Evolutionary conservation across 768 basidiomycete genomes (phyloP), one percentile per base, ranked within the genome.

Genomic region (Atractiella rhizophila): DNA sequence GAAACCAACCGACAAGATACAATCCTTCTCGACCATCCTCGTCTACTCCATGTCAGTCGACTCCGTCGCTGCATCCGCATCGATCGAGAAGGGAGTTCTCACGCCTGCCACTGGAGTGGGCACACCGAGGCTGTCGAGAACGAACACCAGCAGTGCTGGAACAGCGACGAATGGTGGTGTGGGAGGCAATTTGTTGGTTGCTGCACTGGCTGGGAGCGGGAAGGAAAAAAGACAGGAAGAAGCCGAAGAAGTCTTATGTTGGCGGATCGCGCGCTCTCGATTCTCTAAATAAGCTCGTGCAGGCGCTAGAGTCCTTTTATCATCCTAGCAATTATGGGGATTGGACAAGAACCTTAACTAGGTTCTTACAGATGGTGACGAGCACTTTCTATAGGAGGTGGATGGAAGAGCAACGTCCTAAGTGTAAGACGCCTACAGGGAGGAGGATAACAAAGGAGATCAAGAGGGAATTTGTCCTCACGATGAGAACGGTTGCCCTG

Each of bases 1-100:
- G 40, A 60, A 60, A 37, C 60, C 62, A 3, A 54, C 57, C 27
- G 61, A 63, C 35, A 52, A 55, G 39, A 52, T 60, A 4, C 77
- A 70, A 35, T 80, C 78, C 10, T 61, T 88, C 37, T 80, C 83
- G 10, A 68, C 70, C 28, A 74, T 85, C 42, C 75, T 88, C 43
- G 74, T 86, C 3, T 83, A 82, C 58, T 83, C 79, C 4, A 85
- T 91, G 74, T 64, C 72, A 0, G 66, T 76, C 30, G 88, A 94
- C 54, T 70, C 80, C 67, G 70, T 0, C 55, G n/a, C n/a, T n/a
- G n/a, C n/a, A n/a, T n/a, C n/a, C n/a, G n/a, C n/a, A n/a, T n/a
- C n/a, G n/a, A n/a, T n/a, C n/a, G n/a, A n/a, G n/a, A n/a, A n/a
- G n/a, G n/a, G n/a, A n/a, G n/a, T 64, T 0, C 80, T 80, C 1